Evolutionary conservation across 257 asterid genomes (phyloP).

Genomic region (Cinchona pubescens): DNA sequence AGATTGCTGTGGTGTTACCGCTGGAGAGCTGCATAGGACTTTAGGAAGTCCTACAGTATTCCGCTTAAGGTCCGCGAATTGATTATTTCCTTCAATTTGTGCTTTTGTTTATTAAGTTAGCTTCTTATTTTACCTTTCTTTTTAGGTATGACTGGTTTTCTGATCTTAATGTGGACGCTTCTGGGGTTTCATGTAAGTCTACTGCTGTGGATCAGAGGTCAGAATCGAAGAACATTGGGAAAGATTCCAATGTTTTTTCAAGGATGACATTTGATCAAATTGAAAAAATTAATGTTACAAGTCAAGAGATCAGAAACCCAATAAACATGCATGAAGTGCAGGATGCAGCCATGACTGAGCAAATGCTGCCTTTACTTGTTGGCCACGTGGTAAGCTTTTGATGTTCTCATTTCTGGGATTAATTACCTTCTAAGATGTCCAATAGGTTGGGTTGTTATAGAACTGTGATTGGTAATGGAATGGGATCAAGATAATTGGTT

Average conservation of each 20-base stretch:
- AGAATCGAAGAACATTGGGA: constrained; percentile 31
- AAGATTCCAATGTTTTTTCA: constrained; percentile 25
- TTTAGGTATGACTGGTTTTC: constrained; percentile 81
- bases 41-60: constrained; percentile 62
- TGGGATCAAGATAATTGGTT: background rate
- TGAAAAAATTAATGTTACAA: constrained; percentile 23
- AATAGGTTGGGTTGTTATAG: background rate
- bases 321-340: constrained; percentile 30
- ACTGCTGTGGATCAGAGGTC: constrained; percentile 27
- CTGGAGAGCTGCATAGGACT: constrained; percentile 61
- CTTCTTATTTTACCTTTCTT: constrained; percentile 21
- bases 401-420: background rate
- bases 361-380: constrained; percentile 27
- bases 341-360: constrained; percentile 34
- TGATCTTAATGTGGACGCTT: constrained; percentile 32
- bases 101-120: constrained; percentile 8
- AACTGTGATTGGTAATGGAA: background rate
- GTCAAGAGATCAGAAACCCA: constrained; percentile 30
- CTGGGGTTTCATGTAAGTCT: constrained; percentile 33
- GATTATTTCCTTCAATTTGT: constrained; percentile 7
- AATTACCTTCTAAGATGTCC: background rate
- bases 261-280: constrained; percentile 26
- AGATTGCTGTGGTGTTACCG: constrained; percentile 48
- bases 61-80: constrained; percentile 69
- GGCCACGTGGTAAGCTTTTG: constrained; percentile 39